Percentiles rank a stretch among this genome's conserved stretches.
phyloP scores from a whole-genome alignment of 768 basidiomycete genomes.

The Mycena alexandri region DNA sequence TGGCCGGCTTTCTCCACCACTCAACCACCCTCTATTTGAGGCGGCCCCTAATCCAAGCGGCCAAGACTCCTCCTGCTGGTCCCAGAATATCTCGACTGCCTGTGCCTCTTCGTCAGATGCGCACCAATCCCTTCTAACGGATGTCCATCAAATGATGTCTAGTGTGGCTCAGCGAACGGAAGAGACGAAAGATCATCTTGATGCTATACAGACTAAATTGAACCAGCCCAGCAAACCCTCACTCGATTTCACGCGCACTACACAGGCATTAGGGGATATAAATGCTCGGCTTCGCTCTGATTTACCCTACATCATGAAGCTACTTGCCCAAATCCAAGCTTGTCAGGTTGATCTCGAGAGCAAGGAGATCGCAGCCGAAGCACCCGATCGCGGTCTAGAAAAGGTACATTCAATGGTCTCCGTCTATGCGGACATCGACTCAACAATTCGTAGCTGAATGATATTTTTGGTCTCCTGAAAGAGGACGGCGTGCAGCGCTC shows the following conservation, averaged over 20 bases:
- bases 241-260: conserved; percentile 37
- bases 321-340: conserved; percentile 47
- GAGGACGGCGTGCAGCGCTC: conserved; percentile 62
- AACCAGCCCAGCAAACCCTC: conserved; percentile 26
- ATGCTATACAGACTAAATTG: conserved; percentile 46
- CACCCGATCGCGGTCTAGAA: conserved; percentile 24
- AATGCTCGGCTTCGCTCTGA: conserved; percentile 53
- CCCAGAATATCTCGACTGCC: conserved; percentile 38
- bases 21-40: background rate
- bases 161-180: conserved; percentile 47
- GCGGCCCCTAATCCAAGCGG: background rate
- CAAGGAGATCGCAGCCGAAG: conserved; percentile 10
- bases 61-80: conserved; percentile 17
- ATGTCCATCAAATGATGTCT: conserved; percentile 50
- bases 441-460: conserved; percentile 50
- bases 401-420: conserved; percentile 17
- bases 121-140: conserved; percentile 39
- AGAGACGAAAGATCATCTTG: conserved; percentile 43
- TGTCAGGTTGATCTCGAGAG: conserved; percentile 31
- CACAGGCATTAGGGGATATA: conserved; percentile 55
- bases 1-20: background rate
- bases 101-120: conserved; percentile 19
- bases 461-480: conserved; percentile 62
- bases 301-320: conserved; percentile 51
- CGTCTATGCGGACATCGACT: background rate